A percentile compares a stretch with the other conserved stretches of the same genome.
Evolutionary conservation across 768 basidiomycete genomes (phyloP).

Genomic region (Mycena maculata): DNA sequence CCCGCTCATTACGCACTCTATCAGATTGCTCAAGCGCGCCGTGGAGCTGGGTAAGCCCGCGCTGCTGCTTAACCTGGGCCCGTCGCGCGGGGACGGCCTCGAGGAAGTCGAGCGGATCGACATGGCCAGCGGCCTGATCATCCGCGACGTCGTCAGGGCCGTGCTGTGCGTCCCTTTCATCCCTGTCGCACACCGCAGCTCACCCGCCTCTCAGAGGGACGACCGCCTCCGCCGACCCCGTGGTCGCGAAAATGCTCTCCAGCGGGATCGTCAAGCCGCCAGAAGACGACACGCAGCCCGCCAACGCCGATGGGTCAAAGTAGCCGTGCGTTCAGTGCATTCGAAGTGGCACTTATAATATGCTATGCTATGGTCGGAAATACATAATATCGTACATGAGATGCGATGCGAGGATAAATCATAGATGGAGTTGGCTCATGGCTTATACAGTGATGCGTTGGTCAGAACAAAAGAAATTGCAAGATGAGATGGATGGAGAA

Average conservation of each 20-base stretch:
- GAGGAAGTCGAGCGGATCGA: slow-evolving; percentile 84
- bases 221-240: slow-evolving; percentile 55
- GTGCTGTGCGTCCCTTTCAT: slow-evolving; percentile 64
- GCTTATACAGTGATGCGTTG: slow-evolving; percentile 3
- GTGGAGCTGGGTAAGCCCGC: slow-evolving; percentile 80
- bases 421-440: background rate
- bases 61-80: slow-evolving; percentile 87
- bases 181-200: background rate
- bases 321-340: background rate
- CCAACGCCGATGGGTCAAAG: slow-evolving; percentile 9
- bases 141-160: slow-evolving; percentile 70
- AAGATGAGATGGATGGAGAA: background rate
- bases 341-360: background rate
- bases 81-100: slow-evolving; percentile 83
- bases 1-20: background rate
- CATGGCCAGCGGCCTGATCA: slow-evolving; percentile 75
- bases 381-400: slow-evolving; percentile 23
- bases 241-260: slow-evolving; percentile 61
- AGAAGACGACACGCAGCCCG: slow-evolving; percentile 48
- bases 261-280: slow-evolving; percentile 70
- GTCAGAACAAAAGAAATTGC: background rate
- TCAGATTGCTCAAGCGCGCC: slow-evolving; percentile 87
- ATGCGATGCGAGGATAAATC: background rate
- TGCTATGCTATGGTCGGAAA: slow-evolving; percentile 12
- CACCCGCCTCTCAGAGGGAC: slow-evolving; percentile 54